Percentiles rank a stretch among this genome's conserved stretches.
These are phyloP conservation scores for Teunomyces cretensis DNA, from an alignment of 805 yeast genomes.

Conservation along the genomic window DNA sequence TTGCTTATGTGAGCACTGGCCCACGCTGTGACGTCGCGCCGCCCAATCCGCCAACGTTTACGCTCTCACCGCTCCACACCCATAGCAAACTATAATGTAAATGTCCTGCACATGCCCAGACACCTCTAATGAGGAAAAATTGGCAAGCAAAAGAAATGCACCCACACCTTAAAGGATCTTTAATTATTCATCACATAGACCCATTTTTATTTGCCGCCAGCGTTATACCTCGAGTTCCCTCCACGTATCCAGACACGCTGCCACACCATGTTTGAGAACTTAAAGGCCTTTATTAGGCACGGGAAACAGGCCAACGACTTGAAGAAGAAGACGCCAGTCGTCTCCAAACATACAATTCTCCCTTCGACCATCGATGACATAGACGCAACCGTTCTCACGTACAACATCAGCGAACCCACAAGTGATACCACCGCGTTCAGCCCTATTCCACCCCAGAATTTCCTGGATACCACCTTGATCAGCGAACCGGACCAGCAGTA, in stretches of 20 bases:
- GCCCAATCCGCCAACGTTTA: too few relatives aligned
- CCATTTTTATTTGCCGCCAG: not conserved
- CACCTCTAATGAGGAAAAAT: too few relatives aligned
- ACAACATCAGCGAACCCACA: not conserved
- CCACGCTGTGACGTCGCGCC: too few relatives aligned
- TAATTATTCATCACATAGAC: too few relatives aligned
- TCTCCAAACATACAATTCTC: not conserved
- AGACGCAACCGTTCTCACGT: not conserved
- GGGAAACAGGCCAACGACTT: constrained; percentile 56
- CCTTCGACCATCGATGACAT: constrained; percentile 1
- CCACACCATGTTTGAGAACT: constrained; percentile 37
- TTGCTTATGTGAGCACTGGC: too few relatives aligned
- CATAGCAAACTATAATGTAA: too few relatives aligned
- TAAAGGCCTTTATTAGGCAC: constrained; percentile 61
- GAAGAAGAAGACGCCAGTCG: constrained; percentile 10
- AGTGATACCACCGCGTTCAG: constrained; percentile 1
- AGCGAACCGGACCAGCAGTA: constrained; percentile 1
- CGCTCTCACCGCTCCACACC: too few relatives aligned
- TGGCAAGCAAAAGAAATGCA: too few relatives aligned
- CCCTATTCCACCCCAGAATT: not conserved
- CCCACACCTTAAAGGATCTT: too few relatives aligned
- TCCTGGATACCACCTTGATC: not conserved
- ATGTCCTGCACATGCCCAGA: too few relatives aligned
- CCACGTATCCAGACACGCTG: not conserved
- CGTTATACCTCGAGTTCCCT: not conserved